Evolutionary conservation across 139 green algal species (phyloP), one percentile per base, ranked within the genome.

Genomic region (Coccomyxa sp.): DNA sequence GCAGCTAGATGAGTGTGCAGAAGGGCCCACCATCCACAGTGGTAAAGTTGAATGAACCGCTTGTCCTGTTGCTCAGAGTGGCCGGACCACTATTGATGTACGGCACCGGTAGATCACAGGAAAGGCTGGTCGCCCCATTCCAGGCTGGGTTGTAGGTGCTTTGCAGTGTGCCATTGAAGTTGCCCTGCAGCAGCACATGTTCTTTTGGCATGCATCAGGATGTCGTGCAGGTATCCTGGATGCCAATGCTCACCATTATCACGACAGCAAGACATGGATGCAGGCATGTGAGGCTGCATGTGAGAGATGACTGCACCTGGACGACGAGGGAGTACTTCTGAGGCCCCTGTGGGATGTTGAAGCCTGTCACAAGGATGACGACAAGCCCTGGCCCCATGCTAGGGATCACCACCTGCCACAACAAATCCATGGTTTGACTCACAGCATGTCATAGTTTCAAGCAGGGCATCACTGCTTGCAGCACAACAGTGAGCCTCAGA

Each of bases 261-360:
- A 51, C 38, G 7, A 51, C 38, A 51, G 38, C 38, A 51, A 51
- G 38, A 51, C 38, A 51, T 51, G 38, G 38, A n/a, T n/a, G n/a
- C n/a, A 51, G 38, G 38, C 38, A 7, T 51, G 38, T 11, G 38
- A 3, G 3, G 38, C 38, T 7, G 38, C 38, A 51, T 51, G 38
- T 51, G 38, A 51, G 38, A 51, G 38, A 7, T 51, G 38, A 51
- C 38, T 51, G 38, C 38, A 51, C 92, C 79, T 93, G 91, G 27
- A 94, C 91, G 0, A 92, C 93, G 57, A 97, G 83, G 3, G 93
- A 90, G 82, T 96, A 98, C 16, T 85, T 82, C 83, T 96, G 94
- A 21, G 86, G 75, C 10, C 88, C 84, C 16, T 57, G 25, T 0
- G 84, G 77, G 0, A 88, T 63, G 27, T 82, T 76, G 28, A 86